Percentiles rank a stretch among this genome's conserved stretches.
Conservation (phyloP, 1,284 basidiomycete species). For the Malassezia globosa region DNA sequence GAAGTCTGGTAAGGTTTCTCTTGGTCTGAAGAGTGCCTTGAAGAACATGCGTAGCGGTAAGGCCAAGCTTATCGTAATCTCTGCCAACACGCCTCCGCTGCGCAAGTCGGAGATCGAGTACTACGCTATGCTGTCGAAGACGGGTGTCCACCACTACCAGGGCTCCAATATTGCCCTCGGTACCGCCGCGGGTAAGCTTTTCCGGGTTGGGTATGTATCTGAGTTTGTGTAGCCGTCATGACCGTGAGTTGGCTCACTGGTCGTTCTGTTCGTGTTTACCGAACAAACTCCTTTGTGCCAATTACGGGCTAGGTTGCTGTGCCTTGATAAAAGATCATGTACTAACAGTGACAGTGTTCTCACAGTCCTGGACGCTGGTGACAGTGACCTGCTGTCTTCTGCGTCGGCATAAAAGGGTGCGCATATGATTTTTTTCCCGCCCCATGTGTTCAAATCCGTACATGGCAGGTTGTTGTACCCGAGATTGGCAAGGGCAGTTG, state of each 20-base stretch:
- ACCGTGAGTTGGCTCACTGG: constrained; percentile 2
- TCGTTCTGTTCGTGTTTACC: neutral
- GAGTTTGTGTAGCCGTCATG: neutral
- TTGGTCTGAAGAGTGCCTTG: constrained; percentile 55
- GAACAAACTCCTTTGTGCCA: neutral
- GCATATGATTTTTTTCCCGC: too few species aligned
- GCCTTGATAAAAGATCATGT: too few species aligned
- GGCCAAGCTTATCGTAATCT: constrained; percentile 97
- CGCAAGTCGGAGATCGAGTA: constrained; percentile 99
- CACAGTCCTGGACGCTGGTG: constrained; percentile 91
- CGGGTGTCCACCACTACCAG: constrained; percentile 81
- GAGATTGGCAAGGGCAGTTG: too few species aligned
- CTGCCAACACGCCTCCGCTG: constrained; percentile 96
- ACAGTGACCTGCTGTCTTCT: constrained; percentile 68
- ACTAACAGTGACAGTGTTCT: constrained; percentile 57
- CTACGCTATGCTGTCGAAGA: constrained; percentile 97
- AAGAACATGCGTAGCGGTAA: constrained; percentile 98
- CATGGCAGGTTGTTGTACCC: too few species aligned
- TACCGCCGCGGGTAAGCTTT: constrained; percentile 96
- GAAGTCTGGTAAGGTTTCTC: constrained; percentile 59
- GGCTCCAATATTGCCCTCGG: constrained; percentile 96
- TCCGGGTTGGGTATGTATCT: constrained; percentile 86
- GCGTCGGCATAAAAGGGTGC: constrained; percentile 31
- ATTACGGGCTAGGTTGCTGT: neutral
- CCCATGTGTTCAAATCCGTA: too few species aligned